A percentile compares a stretch with the other conserved stretches of the same genome.
Conservation (phyloP, 116 monocot genomes). For the Papilionanthe hybrid region DNA sequence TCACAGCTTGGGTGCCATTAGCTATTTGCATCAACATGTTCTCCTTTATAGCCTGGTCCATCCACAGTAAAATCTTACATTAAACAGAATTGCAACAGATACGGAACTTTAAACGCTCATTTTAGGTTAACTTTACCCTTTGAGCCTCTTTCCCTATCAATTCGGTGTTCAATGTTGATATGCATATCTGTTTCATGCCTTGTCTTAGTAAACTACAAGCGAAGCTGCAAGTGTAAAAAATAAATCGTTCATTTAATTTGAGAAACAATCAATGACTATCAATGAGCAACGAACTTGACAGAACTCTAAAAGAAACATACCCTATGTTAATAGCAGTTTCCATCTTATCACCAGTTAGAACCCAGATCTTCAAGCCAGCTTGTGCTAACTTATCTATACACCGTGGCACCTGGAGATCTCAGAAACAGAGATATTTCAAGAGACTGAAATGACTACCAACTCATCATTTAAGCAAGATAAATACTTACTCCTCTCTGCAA, state of each 20-base stretch:
- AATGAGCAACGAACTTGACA: neutral
- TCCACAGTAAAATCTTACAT: conserved; percentile 6
- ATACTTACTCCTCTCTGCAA: conserved; percentile 47
- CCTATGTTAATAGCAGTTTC: conserved; percentile 52
- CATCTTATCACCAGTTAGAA: conserved; percentile 51
- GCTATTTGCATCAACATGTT: conserved; percentile 30
- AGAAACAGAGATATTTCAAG: conserved; percentile 3
- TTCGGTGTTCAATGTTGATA: conserved; percentile 32
- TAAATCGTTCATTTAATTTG: neutral
- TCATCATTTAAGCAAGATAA: neutral
- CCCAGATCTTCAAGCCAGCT: conserved; percentile 54
- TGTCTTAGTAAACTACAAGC: conserved; percentile 65
- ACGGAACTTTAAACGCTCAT: neutral
- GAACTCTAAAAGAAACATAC: conserved; percentile 7
- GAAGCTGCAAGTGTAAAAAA: conserved; percentile 32
- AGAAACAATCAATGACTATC: neutral
- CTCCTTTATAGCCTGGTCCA: conserved; percentile 29
- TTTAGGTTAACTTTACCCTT: conserved; percentile 18
- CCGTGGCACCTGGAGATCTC: conserved; percentile 22
- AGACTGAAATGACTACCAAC: neutral
- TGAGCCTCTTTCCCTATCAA: conserved; percentile 27
- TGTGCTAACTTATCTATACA: conserved; percentile 49
- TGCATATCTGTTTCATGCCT: conserved; percentile 59
- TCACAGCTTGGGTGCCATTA: conserved; percentile 31
- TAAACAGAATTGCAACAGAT: conserved; percentile 1